Percentiles rank a stretch among this genome's conserved stretches.
phyloP scores from a whole-genome alignment of 2,329 filamentous ascomycete species.

The Ceratocystis lukuohia region DNA sequence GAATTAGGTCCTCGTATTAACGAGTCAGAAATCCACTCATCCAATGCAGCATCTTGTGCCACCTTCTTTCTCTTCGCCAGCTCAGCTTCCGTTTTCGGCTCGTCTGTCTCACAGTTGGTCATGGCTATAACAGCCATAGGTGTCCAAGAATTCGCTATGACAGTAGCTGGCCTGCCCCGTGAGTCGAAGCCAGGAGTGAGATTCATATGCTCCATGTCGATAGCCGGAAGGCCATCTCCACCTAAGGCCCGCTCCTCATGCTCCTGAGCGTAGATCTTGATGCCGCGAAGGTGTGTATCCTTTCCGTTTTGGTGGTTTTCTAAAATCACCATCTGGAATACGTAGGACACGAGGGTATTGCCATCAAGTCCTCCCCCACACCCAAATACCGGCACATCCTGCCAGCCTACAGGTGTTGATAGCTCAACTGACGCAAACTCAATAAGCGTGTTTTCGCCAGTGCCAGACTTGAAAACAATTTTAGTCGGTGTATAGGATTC shows the following conservation, averaged over 20 bases:
- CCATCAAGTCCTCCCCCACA: constrained; percentile 48
- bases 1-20: constrained; percentile 8
- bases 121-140: neutral
- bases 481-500: constrained; percentile 95
- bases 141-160: neutral
- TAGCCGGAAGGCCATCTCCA: constrained; percentile 13
- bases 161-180: neutral
- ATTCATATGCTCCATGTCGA: constrained; percentile 10
- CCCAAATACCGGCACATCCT: constrained; percentile 56
- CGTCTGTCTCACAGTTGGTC: neutral
- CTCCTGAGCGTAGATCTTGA: constrained; percentile 66
- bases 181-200: neutral
- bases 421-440: constrained; percentile 74
- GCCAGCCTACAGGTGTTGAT: constrained; percentile 73
- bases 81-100: neutral
- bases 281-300: constrained; percentile 87
- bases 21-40: constrained; percentile 15
- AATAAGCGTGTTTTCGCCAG: constrained; percentile 79
- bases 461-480: constrained; percentile 78
- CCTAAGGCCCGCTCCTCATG: constrained; percentile 27
- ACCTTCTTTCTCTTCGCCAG: neutral
- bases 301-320: constrained; percentile 99
- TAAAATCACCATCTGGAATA: constrained; percentile 78
- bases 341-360: constrained; percentile 70
- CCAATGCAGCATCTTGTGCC: constrained; percentile 12